Percentiles rank a stretch among this genome's conserved stretches.
Evolutionary conservation across 768 basidiomycete genomes (phyloP).

Genomic region (Brasilioporus rufonigricans): DNA sequence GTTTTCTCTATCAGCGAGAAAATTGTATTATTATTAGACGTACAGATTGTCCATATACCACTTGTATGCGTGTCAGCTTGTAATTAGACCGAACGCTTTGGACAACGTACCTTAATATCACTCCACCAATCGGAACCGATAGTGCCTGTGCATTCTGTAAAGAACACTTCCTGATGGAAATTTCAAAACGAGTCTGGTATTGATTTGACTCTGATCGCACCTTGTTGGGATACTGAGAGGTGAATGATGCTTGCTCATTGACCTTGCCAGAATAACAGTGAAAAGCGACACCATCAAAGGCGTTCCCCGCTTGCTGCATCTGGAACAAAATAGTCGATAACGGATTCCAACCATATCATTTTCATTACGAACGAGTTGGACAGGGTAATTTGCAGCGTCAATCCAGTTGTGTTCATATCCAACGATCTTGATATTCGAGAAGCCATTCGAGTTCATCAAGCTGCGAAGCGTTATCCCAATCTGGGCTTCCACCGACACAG

Average conservation of each 20-base stretch:
- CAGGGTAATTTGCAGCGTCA: constrained; percentile 60
- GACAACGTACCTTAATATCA: constrained; percentile 60
- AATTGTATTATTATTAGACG: constrained; percentile 16
- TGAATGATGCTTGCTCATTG: constrained; percentile 53
- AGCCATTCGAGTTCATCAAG: constrained; percentile 61
- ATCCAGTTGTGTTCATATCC: constrained; percentile 79
- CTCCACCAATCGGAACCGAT: constrained; percentile 75
- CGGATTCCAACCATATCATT: background rate
- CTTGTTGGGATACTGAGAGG: constrained; percentile 53
- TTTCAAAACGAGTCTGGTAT: background rate
- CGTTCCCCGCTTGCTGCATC: constrained; percentile 55
- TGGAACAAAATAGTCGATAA: constrained; percentile 11
- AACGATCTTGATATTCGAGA: constrained; percentile 57
- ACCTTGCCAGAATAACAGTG: constrained; percentile 68
- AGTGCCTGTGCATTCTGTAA: constrained; percentile 64
- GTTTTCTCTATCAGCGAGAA: constrained; percentile 22
- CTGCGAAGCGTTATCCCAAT: constrained; percentile 55
- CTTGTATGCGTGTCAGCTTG: constrained; percentile 30
- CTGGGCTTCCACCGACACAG: constrained; percentile 52
- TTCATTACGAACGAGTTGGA: constrained; percentile 43
- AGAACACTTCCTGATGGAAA: constrained; percentile 37
- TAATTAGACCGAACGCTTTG: background rate
- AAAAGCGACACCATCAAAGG: constrained; percentile 66
- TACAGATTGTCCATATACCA: constrained; percentile 72
- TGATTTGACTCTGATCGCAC: constrained; percentile 14